Evolutionary conservation across 2,329 filamentous ascomycete genomes (phyloP).

Genomic region (Botrytis squamosa): DNA sequence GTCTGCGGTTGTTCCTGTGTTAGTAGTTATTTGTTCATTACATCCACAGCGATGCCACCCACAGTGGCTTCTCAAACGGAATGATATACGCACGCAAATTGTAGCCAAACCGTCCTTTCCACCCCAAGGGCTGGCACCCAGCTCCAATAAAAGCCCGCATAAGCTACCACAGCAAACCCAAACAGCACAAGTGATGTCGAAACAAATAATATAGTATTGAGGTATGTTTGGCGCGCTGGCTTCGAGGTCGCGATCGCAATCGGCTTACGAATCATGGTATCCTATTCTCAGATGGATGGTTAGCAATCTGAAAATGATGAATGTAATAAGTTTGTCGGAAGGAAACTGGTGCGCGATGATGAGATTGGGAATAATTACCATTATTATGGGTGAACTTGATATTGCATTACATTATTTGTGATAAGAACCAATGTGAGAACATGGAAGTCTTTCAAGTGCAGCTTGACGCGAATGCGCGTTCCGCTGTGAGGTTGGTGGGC

Average conservation of each 20-base stretch:
- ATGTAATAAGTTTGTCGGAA: not conserved
- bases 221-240: constrained; percentile 61
- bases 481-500: constrained; percentile 6
- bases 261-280: constrained; percentile 50
- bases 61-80: not conserved
- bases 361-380: not conserved
- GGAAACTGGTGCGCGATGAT: not conserved
- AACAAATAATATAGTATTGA: constrained; percentile 49
- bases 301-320: not conserved
- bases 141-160: constrained; percentile 65
- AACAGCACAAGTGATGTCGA: constrained; percentile 54
- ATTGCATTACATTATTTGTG: not conserved
- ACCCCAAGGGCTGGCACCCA: constrained; percentile 67
- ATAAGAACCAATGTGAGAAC: not conserved
- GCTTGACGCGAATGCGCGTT: not conserved
- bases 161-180: constrained; percentile 57
- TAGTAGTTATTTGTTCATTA: not conserved
- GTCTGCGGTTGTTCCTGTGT: constrained; percentile 36
- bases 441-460: not conserved
- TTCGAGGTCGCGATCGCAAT: constrained; percentile 58
- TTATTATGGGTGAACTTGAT: not conserved
- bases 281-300: constrained; percentile 43
- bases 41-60: not conserved
- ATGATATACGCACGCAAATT: constrained; percentile 53
- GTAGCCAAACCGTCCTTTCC: constrained; percentile 60